phyloP scores from a whole-genome alignment of 257 asterid species.

The Ballota nigra region DNA sequence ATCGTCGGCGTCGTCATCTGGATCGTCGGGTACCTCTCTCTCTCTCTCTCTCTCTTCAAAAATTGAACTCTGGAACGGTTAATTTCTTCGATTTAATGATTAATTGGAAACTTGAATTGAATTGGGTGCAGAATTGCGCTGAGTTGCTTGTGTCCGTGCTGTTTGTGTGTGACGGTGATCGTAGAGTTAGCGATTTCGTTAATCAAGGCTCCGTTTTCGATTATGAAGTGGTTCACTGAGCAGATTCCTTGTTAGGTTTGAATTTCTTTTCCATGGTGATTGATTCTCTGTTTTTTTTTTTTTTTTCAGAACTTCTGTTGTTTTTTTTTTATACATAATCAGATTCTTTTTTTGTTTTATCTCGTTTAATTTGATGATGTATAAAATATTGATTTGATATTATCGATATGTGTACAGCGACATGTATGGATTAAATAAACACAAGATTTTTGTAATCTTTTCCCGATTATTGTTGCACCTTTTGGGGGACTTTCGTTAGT shows the following conservation, averaged over 20 bases:
- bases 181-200: conserved; percentile 60
- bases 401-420: not conserved
- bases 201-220: conserved; percentile 63
- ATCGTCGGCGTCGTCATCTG: conserved; percentile 66
- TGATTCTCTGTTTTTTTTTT: not conserved
- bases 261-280: not conserved
- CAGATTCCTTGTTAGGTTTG: conserved; percentile 52
- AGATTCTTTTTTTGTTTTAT: not conserved
- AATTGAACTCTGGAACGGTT: not conserved
- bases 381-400: not conserved
- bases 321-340: not conserved
- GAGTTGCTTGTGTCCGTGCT: conserved; percentile 82
- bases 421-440: not conserved
- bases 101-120: not conserved
- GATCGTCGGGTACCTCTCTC: conserved; percentile 59
- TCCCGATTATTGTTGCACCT: not conserved
- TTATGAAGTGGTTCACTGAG: conserved; percentile 58
- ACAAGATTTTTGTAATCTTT: not conserved
- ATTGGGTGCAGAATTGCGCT: conserved; percentile 45
- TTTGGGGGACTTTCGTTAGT: too few species aligned
- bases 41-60: conserved; percentile 10
- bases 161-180: conserved; percentile 66
- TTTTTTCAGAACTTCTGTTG: not conserved
- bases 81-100: not conserved
- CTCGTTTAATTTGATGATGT: not conserved